Evolutionary conservation across 495 filamentous ascomycete genomes (phyloP).

Genomic region (Daldinia bambusicola): DNA sequence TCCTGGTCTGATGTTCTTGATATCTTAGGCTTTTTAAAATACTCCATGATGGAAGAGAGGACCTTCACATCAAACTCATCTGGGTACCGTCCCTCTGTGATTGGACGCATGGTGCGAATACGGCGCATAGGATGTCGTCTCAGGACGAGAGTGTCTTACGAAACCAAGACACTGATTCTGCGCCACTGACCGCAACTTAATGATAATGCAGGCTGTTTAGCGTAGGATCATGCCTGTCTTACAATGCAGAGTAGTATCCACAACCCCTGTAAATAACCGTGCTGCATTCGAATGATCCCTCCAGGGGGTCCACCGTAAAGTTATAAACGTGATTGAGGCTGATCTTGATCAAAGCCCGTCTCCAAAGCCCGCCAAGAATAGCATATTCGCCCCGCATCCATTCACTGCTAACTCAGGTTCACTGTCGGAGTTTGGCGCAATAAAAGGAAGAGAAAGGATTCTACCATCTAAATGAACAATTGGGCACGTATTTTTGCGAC

Average conservation of each 20-base stretch:
- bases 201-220: slow-evolving; percentile 1
- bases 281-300: not conserved
- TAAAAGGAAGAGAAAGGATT: too few relatives aligned
- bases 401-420: not conserved
- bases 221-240: slow-evolving; percentile 1
- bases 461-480: too few relatives aligned
- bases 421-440: too few relatives aligned
- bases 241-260: slow-evolving; percentile 4
- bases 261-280: not conserved
- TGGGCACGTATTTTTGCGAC: too few relatives aligned
- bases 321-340: slow-evolving; percentile 8
- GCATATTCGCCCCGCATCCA: not conserved
- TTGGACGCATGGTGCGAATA: not conserved
- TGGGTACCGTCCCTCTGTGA: not conserved
- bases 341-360: not conserved
- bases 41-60: not conserved
- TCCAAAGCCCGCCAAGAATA: not conserved
- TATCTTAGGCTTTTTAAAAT: not conserved
- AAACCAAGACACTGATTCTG: not conserved
- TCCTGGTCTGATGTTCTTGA: not conserved
- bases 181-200: slow-evolving; percentile 2
- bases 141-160: not conserved
- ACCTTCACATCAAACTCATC: not conserved
- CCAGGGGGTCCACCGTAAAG: not conserved
- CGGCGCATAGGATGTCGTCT: not conserved